phyloP scores from a whole-genome alignment of 805 yeast species.

The Ogataea minuta region DNA sequence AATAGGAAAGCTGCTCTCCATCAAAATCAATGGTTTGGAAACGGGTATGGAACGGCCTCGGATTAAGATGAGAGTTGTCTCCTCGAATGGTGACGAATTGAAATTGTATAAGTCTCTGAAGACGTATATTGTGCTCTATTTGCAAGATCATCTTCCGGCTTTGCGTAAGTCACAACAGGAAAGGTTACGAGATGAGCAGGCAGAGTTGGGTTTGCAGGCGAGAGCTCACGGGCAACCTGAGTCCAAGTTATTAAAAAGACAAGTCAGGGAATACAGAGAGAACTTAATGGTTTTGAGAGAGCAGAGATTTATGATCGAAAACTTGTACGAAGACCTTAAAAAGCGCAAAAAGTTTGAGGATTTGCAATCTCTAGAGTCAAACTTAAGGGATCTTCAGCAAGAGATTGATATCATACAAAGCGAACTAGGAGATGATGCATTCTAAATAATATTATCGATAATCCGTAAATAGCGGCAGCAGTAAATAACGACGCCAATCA shows the following conservation, averaged over 20 bases:
- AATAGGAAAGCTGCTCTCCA: slow-evolving; percentile 42
- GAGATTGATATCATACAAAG: slow-evolving; percentile 47
- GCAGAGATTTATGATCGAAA: slow-evolving; percentile 69
- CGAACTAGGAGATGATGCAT: slow-evolving; percentile 54
- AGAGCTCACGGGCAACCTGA: slow-evolving; percentile 11
- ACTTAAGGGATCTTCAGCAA: slow-evolving; percentile 52
- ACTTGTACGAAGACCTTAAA: slow-evolving; percentile 61
- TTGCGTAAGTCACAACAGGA: slow-evolving; percentile 56
- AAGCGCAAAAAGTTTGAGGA: slow-evolving; percentile 76
- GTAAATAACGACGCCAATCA: background rate
- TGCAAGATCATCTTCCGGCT: slow-evolving; percentile 66
- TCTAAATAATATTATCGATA: slow-evolving; percentile 7
- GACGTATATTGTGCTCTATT: slow-evolving; percentile 52
- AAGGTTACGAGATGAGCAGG: slow-evolving; percentile 17
- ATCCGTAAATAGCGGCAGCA: background rate
- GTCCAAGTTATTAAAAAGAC: slow-evolving; percentile 41
- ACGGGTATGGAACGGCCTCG: slow-evolving; percentile 16
- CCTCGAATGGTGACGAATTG: slow-evolving; percentile 37
- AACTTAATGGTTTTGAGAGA: slow-evolving; percentile 85
- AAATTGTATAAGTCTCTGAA: slow-evolving; percentile 54
- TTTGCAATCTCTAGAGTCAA: slow-evolving; percentile 54
- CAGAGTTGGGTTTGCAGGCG: slow-evolving; percentile 5
- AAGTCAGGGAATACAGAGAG: slow-evolving; percentile 62
- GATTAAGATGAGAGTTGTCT: background rate
- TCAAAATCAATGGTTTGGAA: slow-evolving; percentile 28